A percentile compares a stretch with the other conserved stretches of the same genome.
These are phyloP conservation scores for Hypoxylon fuscum DNA, from an alignment of 495 filamentous ascomycete genomes.

Conservation along the genomic window DNA sequence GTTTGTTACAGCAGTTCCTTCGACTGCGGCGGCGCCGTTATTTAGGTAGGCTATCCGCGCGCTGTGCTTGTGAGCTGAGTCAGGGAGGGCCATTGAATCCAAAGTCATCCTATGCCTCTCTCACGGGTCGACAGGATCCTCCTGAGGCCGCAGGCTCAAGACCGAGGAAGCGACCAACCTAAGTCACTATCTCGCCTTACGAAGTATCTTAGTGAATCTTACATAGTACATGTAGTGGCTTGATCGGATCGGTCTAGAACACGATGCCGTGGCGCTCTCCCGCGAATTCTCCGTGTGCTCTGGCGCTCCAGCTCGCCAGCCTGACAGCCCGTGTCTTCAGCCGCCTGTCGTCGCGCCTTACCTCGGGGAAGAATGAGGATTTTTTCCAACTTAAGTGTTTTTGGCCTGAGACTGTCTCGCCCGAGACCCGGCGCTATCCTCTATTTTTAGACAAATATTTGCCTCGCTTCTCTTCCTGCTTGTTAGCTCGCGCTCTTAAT, in stretches of 20 bases:
- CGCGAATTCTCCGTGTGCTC: neutral
- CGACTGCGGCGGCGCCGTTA: neutral
- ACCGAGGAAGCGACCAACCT: too few relatives aligned
- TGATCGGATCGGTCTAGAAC: slow-evolving; percentile 14
- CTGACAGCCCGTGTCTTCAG: slow-evolving; percentile 10
- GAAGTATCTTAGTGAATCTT: neutral
- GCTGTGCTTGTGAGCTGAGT: slow-evolving; percentile 15
- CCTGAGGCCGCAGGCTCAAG: too few relatives aligned
- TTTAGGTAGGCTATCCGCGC: slow-evolving; percentile 1
- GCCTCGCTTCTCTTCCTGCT: neutral
- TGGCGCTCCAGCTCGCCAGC: neutral
- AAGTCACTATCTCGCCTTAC: neutral
- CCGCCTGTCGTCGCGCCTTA: slow-evolving; percentile 6
- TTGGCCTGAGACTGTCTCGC: slow-evolving; percentile 12
- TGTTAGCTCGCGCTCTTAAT: neutral
- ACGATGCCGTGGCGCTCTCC: slow-evolving; percentile 11
- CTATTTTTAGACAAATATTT: slow-evolving; percentile 27
- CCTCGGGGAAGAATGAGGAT: slow-evolving; percentile 6
- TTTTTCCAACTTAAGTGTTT: slow-evolving; percentile 1
- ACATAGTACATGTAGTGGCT: neutral
- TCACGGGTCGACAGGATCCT: too few relatives aligned
- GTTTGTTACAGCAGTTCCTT: slow-evolving; percentile 12
- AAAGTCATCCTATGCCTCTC: slow-evolving; percentile 1
- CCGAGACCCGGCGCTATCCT: slow-evolving; percentile 2
- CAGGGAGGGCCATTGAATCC: slow-evolving; percentile 5